Conservation (phyloP, 768 basidiomycete genomes). For the Hypholoma sublateritium region DNA sequence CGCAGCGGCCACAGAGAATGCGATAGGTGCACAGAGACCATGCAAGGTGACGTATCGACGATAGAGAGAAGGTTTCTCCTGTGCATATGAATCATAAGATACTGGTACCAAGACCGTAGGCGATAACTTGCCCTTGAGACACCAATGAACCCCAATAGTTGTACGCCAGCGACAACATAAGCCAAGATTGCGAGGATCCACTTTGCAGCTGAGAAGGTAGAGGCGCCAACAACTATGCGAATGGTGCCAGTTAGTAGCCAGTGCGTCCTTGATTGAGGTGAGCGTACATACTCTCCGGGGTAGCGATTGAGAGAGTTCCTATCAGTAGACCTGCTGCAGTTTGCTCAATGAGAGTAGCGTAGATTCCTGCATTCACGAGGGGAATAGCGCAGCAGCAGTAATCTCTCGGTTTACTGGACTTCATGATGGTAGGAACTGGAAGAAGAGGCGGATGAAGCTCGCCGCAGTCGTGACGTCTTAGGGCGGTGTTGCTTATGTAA, state of each 20-base stretch:
- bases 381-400: conserved; percentile 96
- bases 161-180: conserved; percentile 73
- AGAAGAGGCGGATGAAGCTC: conserved; percentile 14
- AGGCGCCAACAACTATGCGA: conserved; percentile 76
- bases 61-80: conserved; percentile 71
- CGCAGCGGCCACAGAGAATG: conserved; percentile 75
- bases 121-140: conserved; percentile 60
- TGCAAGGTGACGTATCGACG: conserved; percentile 73
- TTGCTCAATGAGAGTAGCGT: conserved; percentile 77
- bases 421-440: conserved; percentile 20
- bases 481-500: conserved; percentile 20
- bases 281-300: conserved; percentile 67
- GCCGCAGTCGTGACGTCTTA: conserved; percentile 8
- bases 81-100: not conserved
- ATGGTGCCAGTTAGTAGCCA: not conserved
- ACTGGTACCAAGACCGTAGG: not conserved
- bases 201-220: conserved; percentile 74
- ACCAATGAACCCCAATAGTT: conserved; percentile 83
- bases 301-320: conserved; percentile 73
- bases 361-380: conserved; percentile 87
- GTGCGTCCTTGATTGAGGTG: conserved; percentile 2
- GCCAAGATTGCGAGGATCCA: conserved; percentile 75
- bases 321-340: conserved; percentile 62
- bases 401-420: conserved; percentile 62
- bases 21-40: conserved; percentile 47